phyloP scores from a whole-genome alignment of 352 stramenopile species.

The Discostella stelligera region DNA sequence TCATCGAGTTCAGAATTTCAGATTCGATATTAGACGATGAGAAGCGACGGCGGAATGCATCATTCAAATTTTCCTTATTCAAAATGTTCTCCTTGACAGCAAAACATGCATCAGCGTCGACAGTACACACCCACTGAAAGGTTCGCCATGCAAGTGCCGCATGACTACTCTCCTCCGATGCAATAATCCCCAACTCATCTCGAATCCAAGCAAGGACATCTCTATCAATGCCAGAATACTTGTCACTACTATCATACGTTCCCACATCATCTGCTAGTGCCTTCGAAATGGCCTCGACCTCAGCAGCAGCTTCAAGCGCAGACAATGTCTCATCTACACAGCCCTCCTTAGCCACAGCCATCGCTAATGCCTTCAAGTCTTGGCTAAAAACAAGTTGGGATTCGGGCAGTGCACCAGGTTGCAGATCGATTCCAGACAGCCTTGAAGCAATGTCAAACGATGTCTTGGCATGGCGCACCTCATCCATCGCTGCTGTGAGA shows the following conservation, averaged over 20 bases:
- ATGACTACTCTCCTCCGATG: slow-evolving; percentile 55
- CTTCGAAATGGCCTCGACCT: slow-evolving; percentile 21
- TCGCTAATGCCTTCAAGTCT: slow-evolving; percentile 47
- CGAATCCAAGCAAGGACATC: slow-evolving; percentile 35
- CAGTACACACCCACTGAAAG: slow-evolving; percentile 54
- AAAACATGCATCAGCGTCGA: slow-evolving; percentile 47
- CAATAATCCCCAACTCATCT: slow-evolving; percentile 49
- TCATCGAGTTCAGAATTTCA: slow-evolving; percentile 9
- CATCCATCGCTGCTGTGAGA: slow-evolving; percentile 48
- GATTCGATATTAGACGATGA: slow-evolving; percentile 2
- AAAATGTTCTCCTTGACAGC: slow-evolving; percentile 43
- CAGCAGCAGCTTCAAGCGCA: slow-evolving; percentile 32
- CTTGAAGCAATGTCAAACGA: slow-evolving; percentile 54
- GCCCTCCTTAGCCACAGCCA: slow-evolving; percentile 48
- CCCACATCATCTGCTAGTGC: slow-evolving; percentile 11
- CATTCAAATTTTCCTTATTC: slow-evolving; percentile 15
- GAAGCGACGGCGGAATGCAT: slow-evolving; percentile 35
- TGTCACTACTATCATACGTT: background rate
- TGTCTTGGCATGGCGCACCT: slow-evolving; percentile 50
- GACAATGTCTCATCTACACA: slow-evolving; percentile 61
- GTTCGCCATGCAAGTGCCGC: slow-evolving; percentile 61
- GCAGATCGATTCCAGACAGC: slow-evolving; percentile 33
- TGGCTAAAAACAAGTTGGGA: slow-evolving; percentile 42
- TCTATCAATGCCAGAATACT: slow-evolving; percentile 35
- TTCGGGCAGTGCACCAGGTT: slow-evolving; percentile 41